These are phyloP conservation scores for Anthracocystis panici-leucophaei DNA, from an alignment of 1,284 basidiomycete species.

Conservation along the genomic window DNA sequence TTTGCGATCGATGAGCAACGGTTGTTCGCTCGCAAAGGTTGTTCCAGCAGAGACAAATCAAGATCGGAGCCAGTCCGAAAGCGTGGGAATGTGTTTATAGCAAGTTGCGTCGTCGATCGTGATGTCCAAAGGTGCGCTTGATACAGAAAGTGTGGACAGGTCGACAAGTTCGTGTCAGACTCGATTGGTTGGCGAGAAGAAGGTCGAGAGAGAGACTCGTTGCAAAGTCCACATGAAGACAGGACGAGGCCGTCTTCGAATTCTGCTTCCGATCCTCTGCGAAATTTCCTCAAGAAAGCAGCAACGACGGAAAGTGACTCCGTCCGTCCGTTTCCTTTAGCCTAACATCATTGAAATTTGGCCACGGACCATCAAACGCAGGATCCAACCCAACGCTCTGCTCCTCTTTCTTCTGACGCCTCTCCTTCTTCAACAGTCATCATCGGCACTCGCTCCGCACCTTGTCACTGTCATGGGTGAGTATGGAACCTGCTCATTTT, in stretches of 20 bases:
- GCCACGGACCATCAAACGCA: slow-evolving; percentile 1
- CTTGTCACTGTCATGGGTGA: neutral
- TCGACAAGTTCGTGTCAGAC: too few relatives aligned
- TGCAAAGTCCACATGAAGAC: too few relatives aligned
- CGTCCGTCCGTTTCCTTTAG: neutral
- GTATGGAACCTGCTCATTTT: neutral
- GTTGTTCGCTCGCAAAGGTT: neutral
- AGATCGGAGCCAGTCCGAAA: slow-evolving; percentile 3
- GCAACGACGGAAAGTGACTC: neutral
- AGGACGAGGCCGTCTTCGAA: too few relatives aligned
- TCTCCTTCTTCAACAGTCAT: neutral
- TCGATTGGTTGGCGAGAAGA: too few relatives aligned
- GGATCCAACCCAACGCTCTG: slow-evolving; percentile 6
- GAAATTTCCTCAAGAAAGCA: neutral
- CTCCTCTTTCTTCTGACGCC: too few relatives aligned
- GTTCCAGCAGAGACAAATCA: neutral
- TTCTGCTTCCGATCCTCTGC: too few relatives aligned
- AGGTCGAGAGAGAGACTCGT: too few relatives aligned
- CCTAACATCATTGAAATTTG: slow-evolving; percentile 4
- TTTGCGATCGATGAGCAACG: neutral
- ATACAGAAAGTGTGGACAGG: too few relatives aligned
- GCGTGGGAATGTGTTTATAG: neutral
- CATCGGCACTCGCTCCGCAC: neutral
- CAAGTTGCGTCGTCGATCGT: too few relatives aligned
- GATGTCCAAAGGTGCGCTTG: too few relatives aligned